Evolutionary conservation across 768 basidiomycete species (phyloP), one percentile per base, ranked within the genome.

Genomic region (Russula compacta): DNA sequence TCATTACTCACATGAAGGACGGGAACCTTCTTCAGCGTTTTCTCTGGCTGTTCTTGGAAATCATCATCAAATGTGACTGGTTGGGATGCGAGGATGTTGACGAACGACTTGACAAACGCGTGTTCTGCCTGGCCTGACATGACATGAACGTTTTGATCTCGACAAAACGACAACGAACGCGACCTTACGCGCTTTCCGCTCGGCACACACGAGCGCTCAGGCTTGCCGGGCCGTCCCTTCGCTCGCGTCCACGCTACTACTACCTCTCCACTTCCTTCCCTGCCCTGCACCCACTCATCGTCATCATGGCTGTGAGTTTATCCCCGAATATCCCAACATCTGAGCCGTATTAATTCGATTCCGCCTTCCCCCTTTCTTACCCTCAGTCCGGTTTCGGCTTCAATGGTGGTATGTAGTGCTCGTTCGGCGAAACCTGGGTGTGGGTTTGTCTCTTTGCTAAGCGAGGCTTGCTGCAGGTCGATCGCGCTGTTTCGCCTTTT

Each of bases 401-500:
- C 69, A 78, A 75, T 58, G 85, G 84, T 71, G 83, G 83, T 83
- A 64, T 53, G 77, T 59, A 14, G 6, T 49, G 10, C 14, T 48
- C 24, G 2, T 29, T 29, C 9, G 14, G 12, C 24, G 33, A 42
- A 51, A 14, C 9, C 19, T 29, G 24, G 2, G 24, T 29, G 32
- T 5, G 36, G 3, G 17, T 5, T 17, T 19, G n/a, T 14, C 54
- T 14, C 15, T 48, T 21, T 46, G 40, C 24, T 48, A 21, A 55
- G 36, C n/a, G 21, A 64, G 36, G 59, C 14, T 3, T 29, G 40
- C 61, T 60, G 54, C 64, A 93, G 92, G 91, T 67, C 84, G 83
- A 65, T 83, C 89, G 63, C 81, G 90, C 69, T 97, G 94, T 74
- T 94, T 94, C 73, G 78, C 83, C 12, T 91, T 87, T 75, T 95